Evolutionary conservation across 2,329 filamentous ascomycete genomes (phyloP).

Genomic region (Calonectria hawksworthii): DNA sequence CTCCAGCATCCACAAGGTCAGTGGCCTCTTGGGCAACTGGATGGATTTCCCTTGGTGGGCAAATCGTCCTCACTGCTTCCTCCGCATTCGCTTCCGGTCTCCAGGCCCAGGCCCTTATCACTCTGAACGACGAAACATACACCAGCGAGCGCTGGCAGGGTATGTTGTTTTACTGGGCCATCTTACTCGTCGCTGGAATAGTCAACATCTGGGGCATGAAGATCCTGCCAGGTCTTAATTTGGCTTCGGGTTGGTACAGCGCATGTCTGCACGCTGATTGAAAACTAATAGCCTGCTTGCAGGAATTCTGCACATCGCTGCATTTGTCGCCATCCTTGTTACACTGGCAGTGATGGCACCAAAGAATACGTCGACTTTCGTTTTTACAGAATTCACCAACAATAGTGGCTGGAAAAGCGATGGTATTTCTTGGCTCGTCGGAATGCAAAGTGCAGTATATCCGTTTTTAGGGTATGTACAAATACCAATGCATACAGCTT

Average conservation of each 20-base stretch:
- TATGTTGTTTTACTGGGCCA: slow-evolving; percentile 61
- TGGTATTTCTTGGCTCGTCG: slow-evolving; percentile 50
- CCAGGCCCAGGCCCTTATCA: slow-evolving; percentile 58
- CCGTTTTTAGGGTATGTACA: slow-evolving; percentile 53
- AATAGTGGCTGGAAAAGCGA: slow-evolving; percentile 48
- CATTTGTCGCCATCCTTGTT: slow-evolving; percentile 45
- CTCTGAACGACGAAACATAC: slow-evolving; percentile 57
- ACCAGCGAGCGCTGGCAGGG: slow-evolving; percentile 57
- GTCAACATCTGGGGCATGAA: slow-evolving; percentile 58
- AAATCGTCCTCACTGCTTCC: slow-evolving; percentile 59
- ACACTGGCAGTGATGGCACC: slow-evolving; percentile 47
- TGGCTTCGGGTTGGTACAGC: too few species aligned
- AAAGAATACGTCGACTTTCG: slow-evolving; percentile 47
- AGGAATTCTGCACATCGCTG: slow-evolving; percentile 44
- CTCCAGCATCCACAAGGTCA: not conserved
- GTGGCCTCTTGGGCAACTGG: slow-evolving; percentile 17
- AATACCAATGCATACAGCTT: too few species aligned
- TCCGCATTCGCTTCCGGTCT: slow-evolving; percentile 62
- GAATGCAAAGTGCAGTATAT: slow-evolving; percentile 48
- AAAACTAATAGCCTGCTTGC: slow-evolving; percentile 6
- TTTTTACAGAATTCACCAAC: slow-evolving; percentile 49
- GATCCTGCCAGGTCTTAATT: slow-evolving; percentile 51
- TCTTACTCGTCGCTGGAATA: slow-evolving; percentile 52
- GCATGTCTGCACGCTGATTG: too few species aligned
- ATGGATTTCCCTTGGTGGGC: slow-evolving; percentile 58